phyloP scores from a whole-genome alignment of 169 alveolate genomes.

The Amoebophrya sp. region DNA sequence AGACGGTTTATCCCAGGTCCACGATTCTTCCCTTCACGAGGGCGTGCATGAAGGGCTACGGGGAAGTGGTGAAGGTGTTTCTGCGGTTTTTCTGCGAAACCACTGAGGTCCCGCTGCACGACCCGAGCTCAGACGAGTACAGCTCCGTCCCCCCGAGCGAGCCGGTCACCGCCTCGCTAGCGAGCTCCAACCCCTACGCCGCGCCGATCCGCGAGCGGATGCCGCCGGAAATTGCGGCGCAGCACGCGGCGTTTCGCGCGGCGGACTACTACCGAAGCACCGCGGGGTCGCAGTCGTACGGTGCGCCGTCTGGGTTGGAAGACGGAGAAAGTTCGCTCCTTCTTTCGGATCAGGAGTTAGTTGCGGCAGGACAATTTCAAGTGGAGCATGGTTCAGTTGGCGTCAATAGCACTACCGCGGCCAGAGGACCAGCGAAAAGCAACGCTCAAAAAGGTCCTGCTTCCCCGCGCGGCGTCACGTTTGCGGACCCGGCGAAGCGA shows the following conservation, averaged over 20 bases:
- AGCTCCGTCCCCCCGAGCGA: background rate
- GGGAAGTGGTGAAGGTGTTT: conserved; percentile 14
- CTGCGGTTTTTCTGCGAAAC: background rate
- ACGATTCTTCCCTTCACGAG: background rate
- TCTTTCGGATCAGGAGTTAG: no score
- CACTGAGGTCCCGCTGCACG: background rate
- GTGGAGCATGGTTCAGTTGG: no score
- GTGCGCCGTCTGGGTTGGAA: background rate
- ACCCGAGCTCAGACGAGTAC: background rate
- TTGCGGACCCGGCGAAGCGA: no score
- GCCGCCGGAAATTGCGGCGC: background rate
- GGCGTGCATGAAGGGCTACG: background rate
- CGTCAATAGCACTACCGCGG: no score
- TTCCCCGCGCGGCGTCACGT: no score
- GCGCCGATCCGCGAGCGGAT: background rate
- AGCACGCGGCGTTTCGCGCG: no score
- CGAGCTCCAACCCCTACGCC: background rate
- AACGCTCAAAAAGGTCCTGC: no score
- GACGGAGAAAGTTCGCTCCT: no score
- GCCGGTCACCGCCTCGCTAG: background rate
- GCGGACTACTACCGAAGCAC: background rate
- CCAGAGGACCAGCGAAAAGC: no score
- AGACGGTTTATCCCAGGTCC: background rate
- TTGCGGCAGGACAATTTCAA: no score
- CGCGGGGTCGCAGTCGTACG: background rate